Base-by-base conservation (phyloP, 2,329 filamentous ascomycete species). In the Talaromyces marneffei region DNA sequence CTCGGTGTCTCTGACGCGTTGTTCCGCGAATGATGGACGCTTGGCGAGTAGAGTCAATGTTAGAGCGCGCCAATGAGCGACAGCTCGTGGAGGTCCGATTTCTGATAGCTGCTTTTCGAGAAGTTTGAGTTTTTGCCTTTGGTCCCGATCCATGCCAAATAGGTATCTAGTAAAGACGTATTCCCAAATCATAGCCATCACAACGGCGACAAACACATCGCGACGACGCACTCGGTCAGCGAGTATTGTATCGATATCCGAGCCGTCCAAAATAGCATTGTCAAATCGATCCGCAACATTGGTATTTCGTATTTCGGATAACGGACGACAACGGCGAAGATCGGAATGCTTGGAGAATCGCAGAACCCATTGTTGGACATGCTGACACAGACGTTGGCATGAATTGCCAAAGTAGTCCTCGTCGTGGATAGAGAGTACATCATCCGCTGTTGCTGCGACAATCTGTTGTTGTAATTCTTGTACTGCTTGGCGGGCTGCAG, bases 151-250 rank as follows among this genome's bases (percentile, higher is more conserved):
- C 91, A 99, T 96, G 69, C 94, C 94, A 74, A 99, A 99, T 27
- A 99, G 86, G 75, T 99, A 99, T 65, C 94, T 87, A 8, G 93
- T 97, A 73, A 99, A 99, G 72, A 99, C 88, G 71, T 95, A 97
- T 76, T 99, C 94, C 92, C 92, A 99, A 57, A 99, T 87, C 92
- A 99, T 97, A 64, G 90, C 94, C 92, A 97, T 97, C 60, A 93
- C 91, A 75, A 99, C 92, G 39, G 92, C 94, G 91, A 97, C 97
- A 82, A 99, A 97, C 62, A 97, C 87, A 74, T 97, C 93, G 63
- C 93, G 87, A 64, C 94, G 88, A 70, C 85, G 87, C 59, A 97
- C 89, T 40, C 95, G 90, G 74, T 99, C 93, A 66, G 85, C 84
- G 54, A 99, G 87, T 71, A 96, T 94, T 62, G 82, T 80, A 75